Conservation (phyloP, 768 basidiomycete species). For the Pulveroboletus sp. region DNA sequence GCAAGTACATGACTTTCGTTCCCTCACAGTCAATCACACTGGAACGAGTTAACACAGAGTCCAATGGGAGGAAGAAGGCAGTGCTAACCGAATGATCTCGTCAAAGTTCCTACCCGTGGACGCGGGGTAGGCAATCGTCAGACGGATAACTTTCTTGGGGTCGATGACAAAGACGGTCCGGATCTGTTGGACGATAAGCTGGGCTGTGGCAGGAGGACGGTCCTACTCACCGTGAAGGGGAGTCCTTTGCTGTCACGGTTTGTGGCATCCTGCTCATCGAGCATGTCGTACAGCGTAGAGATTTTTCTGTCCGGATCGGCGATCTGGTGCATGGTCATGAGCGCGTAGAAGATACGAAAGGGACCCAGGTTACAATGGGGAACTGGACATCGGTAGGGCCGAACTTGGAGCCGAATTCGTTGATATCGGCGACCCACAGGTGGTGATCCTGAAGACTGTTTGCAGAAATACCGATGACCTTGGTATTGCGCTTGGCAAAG, state of each 20-base stretch:
- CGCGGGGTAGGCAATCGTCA: slow-evolving; percentile 89
- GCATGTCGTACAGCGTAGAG: slow-evolving; percentile 89
- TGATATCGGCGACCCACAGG: slow-evolving; percentile 87
- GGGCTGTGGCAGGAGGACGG: background rate
- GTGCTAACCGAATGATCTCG: slow-evolving; percentile 53
- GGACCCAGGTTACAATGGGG: slow-evolving; percentile 64
- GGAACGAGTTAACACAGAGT: slow-evolving; percentile 6
- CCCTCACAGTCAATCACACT: slow-evolving; percentile 72
- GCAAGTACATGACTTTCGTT: slow-evolving; percentile 32
- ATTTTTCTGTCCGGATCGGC: slow-evolving; percentile 87
- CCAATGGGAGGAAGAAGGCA: background rate
- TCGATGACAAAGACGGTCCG: slow-evolving; percentile 98
- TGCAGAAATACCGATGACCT: slow-evolving; percentile 90
- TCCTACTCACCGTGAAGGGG: slow-evolving; percentile 73
- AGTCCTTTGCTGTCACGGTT: slow-evolving; percentile 83
- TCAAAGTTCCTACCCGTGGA: slow-evolving; percentile 93
- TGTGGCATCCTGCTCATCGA: slow-evolving; percentile 91
- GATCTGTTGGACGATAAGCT: slow-evolving; percentile 44
- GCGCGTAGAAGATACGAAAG: background rate
- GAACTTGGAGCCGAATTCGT: slow-evolving; percentile 65
- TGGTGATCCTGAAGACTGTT: slow-evolving; percentile 83
- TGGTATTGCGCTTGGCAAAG: slow-evolving; percentile 84
- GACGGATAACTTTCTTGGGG: slow-evolving; percentile 90
- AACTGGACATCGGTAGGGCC: slow-evolving; percentile 76
- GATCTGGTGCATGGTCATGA: slow-evolving; percentile 49